A percentile compares a stretch with the other conserved stretches of the same genome.
Conservation (phyloP, 441 rosid species). For the Cnidoscolus chayamansa region DNA sequence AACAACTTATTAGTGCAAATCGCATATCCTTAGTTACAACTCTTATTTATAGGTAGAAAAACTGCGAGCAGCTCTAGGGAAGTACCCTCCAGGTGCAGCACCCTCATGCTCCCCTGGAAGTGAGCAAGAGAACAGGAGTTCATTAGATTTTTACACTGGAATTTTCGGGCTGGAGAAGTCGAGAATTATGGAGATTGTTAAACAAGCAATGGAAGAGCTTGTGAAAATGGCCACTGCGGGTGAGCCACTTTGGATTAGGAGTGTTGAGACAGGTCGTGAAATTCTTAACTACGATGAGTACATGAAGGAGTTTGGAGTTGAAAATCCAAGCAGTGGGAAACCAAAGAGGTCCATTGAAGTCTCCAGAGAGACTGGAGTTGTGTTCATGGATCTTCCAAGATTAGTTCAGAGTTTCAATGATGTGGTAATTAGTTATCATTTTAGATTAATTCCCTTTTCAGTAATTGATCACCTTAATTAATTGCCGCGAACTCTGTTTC, state of each 20-base stretch:
- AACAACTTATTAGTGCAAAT: background rate
- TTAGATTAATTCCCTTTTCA: background rate
- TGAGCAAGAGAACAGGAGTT: constrained; percentile 59
- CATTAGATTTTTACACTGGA: constrained; percentile 72
- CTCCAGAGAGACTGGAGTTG: constrained; percentile 75
- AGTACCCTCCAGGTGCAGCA: constrained; percentile 48
- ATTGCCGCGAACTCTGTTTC: background rate
- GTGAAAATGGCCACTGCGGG: constrained; percentile 70
- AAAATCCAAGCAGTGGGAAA: constrained; percentile 36
- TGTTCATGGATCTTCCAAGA: constrained; percentile 74
- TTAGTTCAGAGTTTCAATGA: constrained; percentile 83
- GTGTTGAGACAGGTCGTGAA: constrained; percentile 88
- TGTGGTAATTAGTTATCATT: constrained; percentile 40
- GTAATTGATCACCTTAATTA: background rate
- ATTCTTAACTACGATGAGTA: constrained; percentile 93
- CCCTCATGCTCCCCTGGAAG: constrained; percentile 64
- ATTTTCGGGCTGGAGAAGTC: constrained; percentile 81
- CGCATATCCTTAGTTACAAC: too few relatives aligned
- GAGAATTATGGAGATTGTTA: constrained; percentile 65
- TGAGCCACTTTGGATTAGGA: constrained; percentile 82
- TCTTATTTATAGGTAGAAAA: constrained; percentile 50
- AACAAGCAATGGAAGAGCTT: constrained; percentile 77
- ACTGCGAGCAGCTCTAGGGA: constrained; percentile 58
- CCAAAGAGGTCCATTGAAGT: constrained; percentile 76
- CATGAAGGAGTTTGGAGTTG: constrained; percentile 58